Evolutionary conservation across 1,284 basidiomycete species (phyloP), one percentile per base, ranked within the genome.

Genomic region (Dichomitus squalens): DNA sequence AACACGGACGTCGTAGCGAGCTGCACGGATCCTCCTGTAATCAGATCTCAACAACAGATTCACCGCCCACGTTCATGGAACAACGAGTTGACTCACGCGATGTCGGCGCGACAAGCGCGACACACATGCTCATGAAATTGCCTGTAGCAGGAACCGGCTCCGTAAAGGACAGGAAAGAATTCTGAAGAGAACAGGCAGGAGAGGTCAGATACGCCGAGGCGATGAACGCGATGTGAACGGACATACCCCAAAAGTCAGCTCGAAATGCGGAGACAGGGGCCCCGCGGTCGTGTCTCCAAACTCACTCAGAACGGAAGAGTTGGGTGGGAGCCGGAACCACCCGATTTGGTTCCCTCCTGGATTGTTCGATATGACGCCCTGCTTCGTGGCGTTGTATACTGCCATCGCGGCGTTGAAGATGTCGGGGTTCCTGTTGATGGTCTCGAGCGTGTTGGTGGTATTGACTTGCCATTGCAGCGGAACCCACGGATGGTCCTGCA

Each of bases 401-500:
- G 23, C 21, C 12, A 60, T 20, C 41, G 50, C 38, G 35, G 63
- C 57, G 8, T 44, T 27, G 31, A 36, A 29, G n/a, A 59, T 46
- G 2, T 57, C 56, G 9, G 55, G 33, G 52, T 63, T 60, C 12
- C 56, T 47, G 20, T 38, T 41, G 38, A 58, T 40, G 16, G 54
- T n/a, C 16, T 53, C 61, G 12, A 52, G 35, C 11, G 60, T 60
- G 34, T 57, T 44, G 21, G 41, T 59, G 14, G 57, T 41, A 40
- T 60, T 63, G n/a, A 59, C 59, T 16, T 43, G 18, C 48, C 51
- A 68, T 23, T 46, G 48, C 34, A 53, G 49, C 12, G 58, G 36
- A 25, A 66, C 46, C 11, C 61, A 21, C 27, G 60, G 53, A 60
- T 79, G 78, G 63, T 80, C 79, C 49, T 68, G 69, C 12, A 80